Evolutionary conservation across 306 rosid genomes (phyloP), one percentile per base, ranked within the genome.

Genomic region (Prosopis cineraria): DNA sequence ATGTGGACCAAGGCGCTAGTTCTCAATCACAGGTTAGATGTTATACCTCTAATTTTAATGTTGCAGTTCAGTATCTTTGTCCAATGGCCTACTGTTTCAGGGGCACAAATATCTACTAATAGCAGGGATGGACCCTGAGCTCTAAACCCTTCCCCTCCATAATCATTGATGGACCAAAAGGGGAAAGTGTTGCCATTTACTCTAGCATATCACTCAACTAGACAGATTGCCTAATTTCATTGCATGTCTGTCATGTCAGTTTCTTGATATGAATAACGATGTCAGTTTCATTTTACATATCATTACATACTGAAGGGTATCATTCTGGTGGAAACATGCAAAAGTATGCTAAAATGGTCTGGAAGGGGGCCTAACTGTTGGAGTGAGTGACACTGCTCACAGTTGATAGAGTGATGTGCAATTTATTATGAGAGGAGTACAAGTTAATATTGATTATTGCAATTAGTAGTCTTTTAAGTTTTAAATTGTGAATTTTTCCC

Each of bases 11-110:
- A 75, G 92, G 80, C 81, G 81, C 86, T 59, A 81, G 79, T 70
- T 86, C 93, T 81, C 85, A 91, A 70, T 81, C 85, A 39, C 90
- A 85, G 97, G 99, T 93, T 77, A 73, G 56, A 50, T 25, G 29
- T 66, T 40, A 45, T 64, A 37, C 19, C 59, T 17, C 41, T 70
- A 31, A 17, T 53, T 34, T 52, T 36, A 53, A 25, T 44, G 58
- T 44, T 45, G 39, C 59, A 44, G 58, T 45, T 6, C 30, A 48
- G 2, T 71, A 13, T 58, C 7, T 4, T 12, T 58, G 65, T 27
- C 10, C 17, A 29, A 10, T 47, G 41, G 24, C 29, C 24, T 47
- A 48, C 17, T 31, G 4, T 10, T 41, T 44, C 44, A 14, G 39
- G 27, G 37, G 37, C 56, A 7, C 39, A 39, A 6, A 6, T 14